Conservation (phyloP, 106 monocot genomes). For the Ottelia alismoides region DNA sequence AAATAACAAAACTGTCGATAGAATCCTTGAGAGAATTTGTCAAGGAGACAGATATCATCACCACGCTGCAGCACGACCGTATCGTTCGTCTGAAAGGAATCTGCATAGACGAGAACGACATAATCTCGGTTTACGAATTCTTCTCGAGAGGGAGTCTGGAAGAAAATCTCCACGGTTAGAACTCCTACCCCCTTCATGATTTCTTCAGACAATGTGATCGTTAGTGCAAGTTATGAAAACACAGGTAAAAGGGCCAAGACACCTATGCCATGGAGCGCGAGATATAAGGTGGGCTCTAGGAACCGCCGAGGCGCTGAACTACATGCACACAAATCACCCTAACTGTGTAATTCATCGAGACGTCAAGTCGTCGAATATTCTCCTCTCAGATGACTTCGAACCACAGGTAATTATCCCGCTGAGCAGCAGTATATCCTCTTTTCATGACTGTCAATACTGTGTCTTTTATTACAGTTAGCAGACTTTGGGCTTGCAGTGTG, state of each 20-base stretch:
- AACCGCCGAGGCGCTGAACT: slow-evolving; percentile 50
- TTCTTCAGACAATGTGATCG: too few species aligned
- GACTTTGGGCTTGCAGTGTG: slow-evolving; percentile 70
- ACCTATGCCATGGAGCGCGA: slow-evolving; percentile 46
- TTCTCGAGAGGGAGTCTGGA: slow-evolving; percentile 73
- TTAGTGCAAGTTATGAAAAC: not conserved
- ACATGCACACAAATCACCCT: slow-evolving; percentile 37
- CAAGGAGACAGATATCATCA: slow-evolving; percentile 74
- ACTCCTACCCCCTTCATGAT: not conserved
- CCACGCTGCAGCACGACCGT: slow-evolving; percentile 38
- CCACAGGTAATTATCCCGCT: too few species aligned
- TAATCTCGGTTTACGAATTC: slow-evolving; percentile 60
- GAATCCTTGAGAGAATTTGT: slow-evolving; percentile 36
- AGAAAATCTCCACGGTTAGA: slow-evolving; percentile 72
- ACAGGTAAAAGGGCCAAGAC: slow-evolving; percentile 33
- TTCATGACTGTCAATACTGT: too few species aligned
- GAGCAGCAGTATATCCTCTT: too few species aligned
- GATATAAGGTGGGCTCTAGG: slow-evolving; percentile 60
- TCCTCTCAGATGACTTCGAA: slow-evolving; percentile 61
- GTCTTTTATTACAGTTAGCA: slow-evolving; percentile 31
- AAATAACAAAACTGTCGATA: slow-evolving; percentile 42
- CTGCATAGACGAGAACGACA: slow-evolving; percentile 34
- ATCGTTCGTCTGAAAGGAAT: slow-evolving; percentile 63
- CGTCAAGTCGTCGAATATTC: slow-evolving; percentile 91
- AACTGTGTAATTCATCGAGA: slow-evolving; percentile 74